A percentile compares a stretch with the other conserved stretches of the same genome.
phyloP scores from a whole-genome alignment of 2,329 filamentous ascomycete species.

The Diaporthe australafricana region DNA sequence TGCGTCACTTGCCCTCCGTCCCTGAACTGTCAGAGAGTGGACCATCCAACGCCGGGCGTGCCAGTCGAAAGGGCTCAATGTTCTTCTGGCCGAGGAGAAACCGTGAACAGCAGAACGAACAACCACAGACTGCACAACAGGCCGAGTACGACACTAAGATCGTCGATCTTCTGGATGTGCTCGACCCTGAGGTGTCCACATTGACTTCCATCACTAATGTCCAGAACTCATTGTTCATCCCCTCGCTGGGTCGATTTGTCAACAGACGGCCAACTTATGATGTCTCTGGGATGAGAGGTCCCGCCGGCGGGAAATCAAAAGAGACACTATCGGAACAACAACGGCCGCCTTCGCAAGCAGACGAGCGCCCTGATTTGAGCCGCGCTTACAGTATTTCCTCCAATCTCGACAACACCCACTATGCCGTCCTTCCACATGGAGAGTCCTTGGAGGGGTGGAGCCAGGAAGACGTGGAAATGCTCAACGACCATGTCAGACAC shows the following conservation, averaged over 20 bases:
- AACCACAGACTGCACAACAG: constrained; percentile 4
- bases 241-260: constrained; percentile 79
- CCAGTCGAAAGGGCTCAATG: constrained; percentile 22
- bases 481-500: constrained; percentile 89
- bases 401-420: constrained; percentile 75
- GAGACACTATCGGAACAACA: constrained; percentile 41
- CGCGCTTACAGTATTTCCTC: constrained; percentile 71
- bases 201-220: constrained; percentile 88
- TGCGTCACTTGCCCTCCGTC: constrained; percentile 31
- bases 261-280: constrained; percentile 85
- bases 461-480: constrained; percentile 76
- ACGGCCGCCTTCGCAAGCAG: constrained; percentile 37
- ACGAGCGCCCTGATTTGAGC: constrained; percentile 42
- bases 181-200: constrained; percentile 84
- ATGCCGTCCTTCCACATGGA: constrained; percentile 83
- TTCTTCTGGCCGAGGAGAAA: constrained; percentile 15
- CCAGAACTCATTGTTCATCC: constrained; percentile 89
- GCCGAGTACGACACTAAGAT: constrained; percentile 44
- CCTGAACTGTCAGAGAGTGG: constrained; percentile 24
- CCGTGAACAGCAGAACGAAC: neutral
- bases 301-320: constrained; percentile 39
- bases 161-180: constrained; percentile 47
- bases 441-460: constrained; percentile 80
- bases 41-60: neutral
- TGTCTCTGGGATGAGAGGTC: constrained; percentile 62